Base-by-base conservation (phyloP, 192 early-diverging fungal species). In the Haplosporangium gracile region DNA sequence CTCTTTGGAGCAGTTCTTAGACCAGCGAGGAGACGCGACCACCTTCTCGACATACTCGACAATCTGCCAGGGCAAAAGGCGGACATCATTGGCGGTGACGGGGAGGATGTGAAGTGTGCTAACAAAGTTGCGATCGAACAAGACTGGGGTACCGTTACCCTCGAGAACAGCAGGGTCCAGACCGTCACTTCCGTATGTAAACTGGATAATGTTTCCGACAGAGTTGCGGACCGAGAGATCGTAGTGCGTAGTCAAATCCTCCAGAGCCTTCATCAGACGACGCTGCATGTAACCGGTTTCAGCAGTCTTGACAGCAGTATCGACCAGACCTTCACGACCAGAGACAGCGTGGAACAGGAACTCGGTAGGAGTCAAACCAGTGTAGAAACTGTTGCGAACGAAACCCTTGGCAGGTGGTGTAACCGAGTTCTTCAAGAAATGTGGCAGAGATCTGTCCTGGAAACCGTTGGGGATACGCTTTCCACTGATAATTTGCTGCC, bases 261-360 rank as follows among this genome's bases (percentile, higher is more conserved):
- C 99, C 38, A 99, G 92, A 13, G 97, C 97, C 92, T 99, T 99
- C 95, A 97, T 97, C 49, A 99, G 90, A 88, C 97, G 96, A 69
- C 97, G 92, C 88, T 96, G 96, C 97, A 98, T 99, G 88, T 99
- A 99, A 63, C 99, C 99, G 7, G 99, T 99, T 90, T 99, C 99
- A 34, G 99, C 99, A 70, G 99, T 99, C 83, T 99, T 99, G 87
- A 99, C 99, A 68, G 99, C 99, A 10, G 99, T 99, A 91, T 99
- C 99, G 51, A 99, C 97, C 74, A 99, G 92, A 90, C 99, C 99
- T 94, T 99, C 99, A 91, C 99, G 97, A 88, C 99, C 99, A 68
- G 98, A 99, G 20, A 99, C 96, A 74, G 98, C 99, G 91, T 99
- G 99, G 93, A 99, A 99, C 74, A 99, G 90, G 89, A 99, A 99